Conservation (phyloP, 805 yeast species). For the Candida qinlingensis region DNA sequence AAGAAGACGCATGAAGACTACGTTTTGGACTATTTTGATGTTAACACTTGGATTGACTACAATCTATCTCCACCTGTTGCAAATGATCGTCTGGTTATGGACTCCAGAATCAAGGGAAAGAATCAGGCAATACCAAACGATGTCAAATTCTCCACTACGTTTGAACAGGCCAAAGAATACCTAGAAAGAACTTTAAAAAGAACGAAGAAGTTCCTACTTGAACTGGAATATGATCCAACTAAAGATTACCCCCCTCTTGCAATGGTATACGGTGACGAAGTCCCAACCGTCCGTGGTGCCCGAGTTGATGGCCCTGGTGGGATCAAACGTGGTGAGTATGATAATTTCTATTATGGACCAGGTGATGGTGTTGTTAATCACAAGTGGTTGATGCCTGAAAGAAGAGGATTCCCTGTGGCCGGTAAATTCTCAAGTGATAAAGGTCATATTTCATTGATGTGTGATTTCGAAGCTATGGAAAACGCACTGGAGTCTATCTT, state of each 20-base stretch:
- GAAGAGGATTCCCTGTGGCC: constrained; percentile 64
- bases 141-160: constrained; percentile 25
- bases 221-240: constrained; percentile 47
- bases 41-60: constrained; percentile 73
- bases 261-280: constrained; percentile 70
- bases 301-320: constrained; percentile 57
- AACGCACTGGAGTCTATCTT: constrained; percentile 61
- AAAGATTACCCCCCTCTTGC: constrained; percentile 79
- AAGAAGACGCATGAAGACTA: constrained; percentile 49
- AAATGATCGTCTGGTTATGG: constrained; percentile 21
- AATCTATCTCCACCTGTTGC: constrained; percentile 70
- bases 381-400: constrained; percentile 76
- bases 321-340: constrained; percentile 65
- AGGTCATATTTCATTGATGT: constrained; percentile 79
- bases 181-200: constrained; percentile 53
- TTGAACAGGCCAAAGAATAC: constrained; percentile 58
- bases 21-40: constrained; percentile 73
- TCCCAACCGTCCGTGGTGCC: constrained; percentile 84
- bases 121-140: background rate
- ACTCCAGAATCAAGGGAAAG: background rate
- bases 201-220: constrained; percentile 52
- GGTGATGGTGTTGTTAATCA: constrained; percentile 94
- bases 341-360: constrained; percentile 75
- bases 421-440: constrained; percentile 57
- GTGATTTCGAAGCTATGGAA: constrained; percentile 69